These are phyloP conservation scores for Pythium brassicae DNA, from an alignment of 352 stramenopile species.

Conservation along the genomic window DNA sequence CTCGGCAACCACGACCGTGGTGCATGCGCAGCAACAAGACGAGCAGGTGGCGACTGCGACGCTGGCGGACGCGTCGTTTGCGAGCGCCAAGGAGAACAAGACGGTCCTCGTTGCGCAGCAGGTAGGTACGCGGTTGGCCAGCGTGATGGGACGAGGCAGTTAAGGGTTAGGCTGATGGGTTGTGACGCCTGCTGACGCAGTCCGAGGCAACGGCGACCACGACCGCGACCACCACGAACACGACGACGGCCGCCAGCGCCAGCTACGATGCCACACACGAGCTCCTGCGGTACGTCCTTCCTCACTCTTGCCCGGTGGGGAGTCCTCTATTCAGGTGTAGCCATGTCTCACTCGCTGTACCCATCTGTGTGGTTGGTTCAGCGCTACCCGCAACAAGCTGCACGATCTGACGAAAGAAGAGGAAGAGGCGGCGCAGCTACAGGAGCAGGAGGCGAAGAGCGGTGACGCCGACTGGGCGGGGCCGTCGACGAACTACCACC, in stretches of 20 bases:
- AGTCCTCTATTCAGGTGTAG: neutral
- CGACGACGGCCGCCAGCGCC: conserved; percentile 1
- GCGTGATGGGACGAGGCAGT: neutral
- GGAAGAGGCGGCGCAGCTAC: neutral
- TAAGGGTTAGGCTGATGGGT: neutral
- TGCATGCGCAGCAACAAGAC: conserved; percentile 6
- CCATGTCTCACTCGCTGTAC: neutral
- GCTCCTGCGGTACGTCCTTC: conserved; percentile 25
- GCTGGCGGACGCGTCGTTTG: too few species aligned
- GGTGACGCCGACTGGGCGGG: conserved; percentile 34
- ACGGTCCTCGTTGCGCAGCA: conserved; percentile 3
- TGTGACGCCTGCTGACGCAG: neutral
- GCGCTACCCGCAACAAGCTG: conserved; percentile 32
- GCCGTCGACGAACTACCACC: conserved; percentile 71
- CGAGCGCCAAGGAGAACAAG: conserved; percentile 4
- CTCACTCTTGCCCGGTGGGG: neutral
- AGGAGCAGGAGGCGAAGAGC: conserved; percentile 7
- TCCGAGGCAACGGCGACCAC: neutral
- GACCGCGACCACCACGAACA: neutral
- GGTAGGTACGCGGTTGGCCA: conserved; percentile 5
- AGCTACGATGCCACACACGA: conserved; percentile 22
- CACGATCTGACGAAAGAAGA: conserved; percentile 23
- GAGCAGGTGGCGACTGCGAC: neutral
- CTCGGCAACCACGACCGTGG: neutral
- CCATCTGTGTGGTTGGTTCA: neutral